Conservation (phyloP, 345 rosid species). For the Arabis alpina region DNA sequence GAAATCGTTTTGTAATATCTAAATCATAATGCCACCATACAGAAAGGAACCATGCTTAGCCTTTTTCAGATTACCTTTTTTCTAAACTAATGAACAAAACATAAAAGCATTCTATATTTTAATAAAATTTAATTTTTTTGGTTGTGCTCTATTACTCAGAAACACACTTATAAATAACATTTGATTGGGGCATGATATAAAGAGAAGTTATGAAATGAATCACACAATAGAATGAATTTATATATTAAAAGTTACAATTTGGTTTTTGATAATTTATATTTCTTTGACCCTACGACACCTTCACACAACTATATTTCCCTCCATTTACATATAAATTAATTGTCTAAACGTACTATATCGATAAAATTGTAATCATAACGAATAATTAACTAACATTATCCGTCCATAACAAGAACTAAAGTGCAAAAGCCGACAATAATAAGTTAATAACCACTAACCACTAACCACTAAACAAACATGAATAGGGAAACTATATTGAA, state of each 20-base stretch:
- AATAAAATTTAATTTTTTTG: background rate
- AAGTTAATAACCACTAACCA: conserved; percentile 32
- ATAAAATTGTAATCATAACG: conserved; percentile 29
- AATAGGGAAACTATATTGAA: conserved; percentile 21
- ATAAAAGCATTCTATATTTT: background rate
- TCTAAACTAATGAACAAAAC: background rate
- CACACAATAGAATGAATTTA: background rate
- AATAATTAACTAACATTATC: conserved; percentile 30
- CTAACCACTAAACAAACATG: conserved; percentile 29
- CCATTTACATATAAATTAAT: conserved; percentile 7
- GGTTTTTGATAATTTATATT: conserved; percentile 4
- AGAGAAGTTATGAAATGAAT: background rate
- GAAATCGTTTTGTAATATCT: conserved; percentile 10
- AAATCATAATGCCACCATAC: conserved; percentile 35
- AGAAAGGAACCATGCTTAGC: conserved; percentile 22
- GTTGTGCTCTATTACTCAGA: background rate
- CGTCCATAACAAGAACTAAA: conserved; percentile 24
- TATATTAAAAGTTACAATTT: background rate
- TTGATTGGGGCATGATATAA: background rate
- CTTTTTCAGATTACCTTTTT: conserved; percentile 30
- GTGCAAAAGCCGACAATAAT: conserved; percentile 32
- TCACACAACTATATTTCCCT: conserved; percentile 28
- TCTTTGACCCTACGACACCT: conserved; percentile 23
- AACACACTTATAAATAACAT: background rate
- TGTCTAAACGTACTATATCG: background rate